Percentiles rank a stretch among this genome's conserved stretches.
Evolutionary conservation across 2,329 filamentous ascomycete genomes (phyloP).

Genomic region (Monosporascus sp.): DNA sequence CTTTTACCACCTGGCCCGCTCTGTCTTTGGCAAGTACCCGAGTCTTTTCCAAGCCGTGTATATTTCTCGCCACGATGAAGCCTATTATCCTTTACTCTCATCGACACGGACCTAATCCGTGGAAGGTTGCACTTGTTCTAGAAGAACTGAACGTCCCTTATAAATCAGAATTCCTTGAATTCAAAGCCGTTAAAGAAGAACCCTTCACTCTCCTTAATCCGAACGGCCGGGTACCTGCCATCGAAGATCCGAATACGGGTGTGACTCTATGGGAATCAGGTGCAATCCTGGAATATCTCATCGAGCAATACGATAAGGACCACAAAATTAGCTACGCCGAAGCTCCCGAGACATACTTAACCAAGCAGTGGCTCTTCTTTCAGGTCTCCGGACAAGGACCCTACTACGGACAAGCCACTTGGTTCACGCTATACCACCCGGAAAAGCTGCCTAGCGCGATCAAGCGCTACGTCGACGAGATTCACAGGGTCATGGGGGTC

Average conservation of each 20-base stretch:
- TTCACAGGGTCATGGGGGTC: conserved; percentile 1
- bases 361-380: conserved; percentile 6
- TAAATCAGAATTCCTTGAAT: conserved; percentile 14
- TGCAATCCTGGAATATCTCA: conserved; percentile 18
- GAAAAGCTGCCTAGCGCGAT: conserved; percentile 1
- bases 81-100: too few relatives aligned
- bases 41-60: too few relatives aligned
- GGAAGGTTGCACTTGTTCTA: conserved; percentile 10
- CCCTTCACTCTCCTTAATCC: conserved; percentile 26
- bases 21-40: too few relatives aligned
- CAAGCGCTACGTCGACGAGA: conserved; percentile 5
- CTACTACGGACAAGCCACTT: conserved; percentile 5
- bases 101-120: too few relatives aligned
- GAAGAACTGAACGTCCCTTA: conserved; percentile 33
- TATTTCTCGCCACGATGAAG: too few relatives aligned
- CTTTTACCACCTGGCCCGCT: too few relatives aligned
- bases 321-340: conserved; percentile 12
- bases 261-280: conserved; percentile 23
- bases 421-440: conserved; percentile 1
- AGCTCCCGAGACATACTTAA: conserved; percentile 11
- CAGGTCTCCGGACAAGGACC: conserved; percentile 7
- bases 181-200: conserved; percentile 18
- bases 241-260: conserved; percentile 27
- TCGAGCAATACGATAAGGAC: conserved; percentile 20
- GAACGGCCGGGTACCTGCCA: conserved; percentile 28